A percentile compares a stretch with the other conserved stretches of the same genome.
Conservation (phyloP, 2,329 filamentous ascomycete species). For the Apiospora aurea region DNA sequence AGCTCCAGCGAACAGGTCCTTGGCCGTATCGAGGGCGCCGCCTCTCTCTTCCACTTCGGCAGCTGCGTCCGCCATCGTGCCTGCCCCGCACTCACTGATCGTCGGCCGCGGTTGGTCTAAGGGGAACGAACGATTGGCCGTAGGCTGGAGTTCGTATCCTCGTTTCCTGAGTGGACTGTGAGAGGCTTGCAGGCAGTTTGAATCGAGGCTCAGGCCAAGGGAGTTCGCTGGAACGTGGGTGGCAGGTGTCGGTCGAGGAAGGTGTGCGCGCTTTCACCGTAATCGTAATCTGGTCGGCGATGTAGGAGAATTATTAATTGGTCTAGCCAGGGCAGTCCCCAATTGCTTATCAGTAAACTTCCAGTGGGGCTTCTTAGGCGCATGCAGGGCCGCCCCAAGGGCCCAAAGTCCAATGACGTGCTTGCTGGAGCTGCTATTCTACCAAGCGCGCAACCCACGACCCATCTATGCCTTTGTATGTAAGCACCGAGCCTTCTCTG, state of each 20-base stretch:
- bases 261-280: not conserved
- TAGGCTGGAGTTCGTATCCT: not conserved
- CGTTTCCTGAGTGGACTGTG: not conserved
- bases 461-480: no score
- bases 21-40: constrained; percentile 68
- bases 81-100: not conserved
- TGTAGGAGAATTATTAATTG: constrained; percentile 14
- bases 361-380: not conserved
- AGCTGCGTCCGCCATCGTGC: constrained; percentile 41
- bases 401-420: not conserved
- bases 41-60: constrained; percentile 42
- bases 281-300: not conserved
- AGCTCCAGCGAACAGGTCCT: constrained; percentile 91
- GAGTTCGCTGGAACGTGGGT: not conserved
- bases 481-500: no score
- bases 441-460: not conserved
- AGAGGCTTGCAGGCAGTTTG: not conserved
- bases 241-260: not conserved
- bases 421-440: not conserved
- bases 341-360: not conserved
- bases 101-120: not conserved
- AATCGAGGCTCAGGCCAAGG: not conserved
- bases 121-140: not conserved
- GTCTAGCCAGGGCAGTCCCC: not conserved
- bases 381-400: no score